A percentile compares a stretch with the other conserved stretches of the same genome.
These are phyloP conservation scores for Fraxinus latifolia DNA, from an alignment of 305 asterid species.

Conservation along the genomic window DNA sequence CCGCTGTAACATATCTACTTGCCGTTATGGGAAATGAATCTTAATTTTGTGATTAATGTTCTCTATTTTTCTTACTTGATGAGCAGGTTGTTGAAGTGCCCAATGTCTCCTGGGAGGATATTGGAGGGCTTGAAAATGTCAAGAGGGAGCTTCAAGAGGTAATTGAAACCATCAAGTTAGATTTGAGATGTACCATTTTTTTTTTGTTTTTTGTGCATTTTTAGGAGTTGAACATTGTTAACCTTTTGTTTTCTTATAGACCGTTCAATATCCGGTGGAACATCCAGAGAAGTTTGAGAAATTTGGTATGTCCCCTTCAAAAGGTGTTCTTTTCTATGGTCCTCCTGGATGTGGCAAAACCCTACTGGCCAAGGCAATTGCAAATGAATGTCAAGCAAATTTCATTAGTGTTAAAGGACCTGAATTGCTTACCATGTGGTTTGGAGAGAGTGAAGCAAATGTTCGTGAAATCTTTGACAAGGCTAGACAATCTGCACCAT, in stretches of 20 bases:
- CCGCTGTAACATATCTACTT: neutral
- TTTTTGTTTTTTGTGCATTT: neutral
- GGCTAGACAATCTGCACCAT: constrained; percentile 28
- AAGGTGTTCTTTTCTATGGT: constrained; percentile 15
- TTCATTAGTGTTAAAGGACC: constrained; percentile 22
- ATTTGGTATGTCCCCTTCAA: constrained; percentile 25
- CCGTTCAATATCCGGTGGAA: constrained; percentile 56
- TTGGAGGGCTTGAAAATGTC: constrained; percentile 64
- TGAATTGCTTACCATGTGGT: constrained; percentile 27
- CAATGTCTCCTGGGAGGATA: constrained; percentile 55
- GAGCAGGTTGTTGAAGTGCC: constrained; percentile 64
- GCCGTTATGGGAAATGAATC: neutral
- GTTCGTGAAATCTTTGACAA: constrained; percentile 24
- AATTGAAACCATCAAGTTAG: constrained; percentile 12
- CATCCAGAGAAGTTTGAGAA: constrained; percentile 54
- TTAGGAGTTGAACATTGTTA: neutral
- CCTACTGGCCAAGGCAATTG: constrained; percentile 22
- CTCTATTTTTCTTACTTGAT: constrained; percentile 3
- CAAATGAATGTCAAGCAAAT: constrained; percentile 25
- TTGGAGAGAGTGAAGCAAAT: constrained; percentile 26
- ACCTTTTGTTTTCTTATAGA: constrained; percentile 31
- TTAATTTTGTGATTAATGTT: neutral
- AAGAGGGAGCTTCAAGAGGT: constrained; percentile 74
- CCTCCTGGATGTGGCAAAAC: constrained; percentile 27
- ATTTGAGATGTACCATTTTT: constrained; percentile 4